Conservation (phyloP, 805 yeast genomes). For the Candida jianshihensis region DNA sequence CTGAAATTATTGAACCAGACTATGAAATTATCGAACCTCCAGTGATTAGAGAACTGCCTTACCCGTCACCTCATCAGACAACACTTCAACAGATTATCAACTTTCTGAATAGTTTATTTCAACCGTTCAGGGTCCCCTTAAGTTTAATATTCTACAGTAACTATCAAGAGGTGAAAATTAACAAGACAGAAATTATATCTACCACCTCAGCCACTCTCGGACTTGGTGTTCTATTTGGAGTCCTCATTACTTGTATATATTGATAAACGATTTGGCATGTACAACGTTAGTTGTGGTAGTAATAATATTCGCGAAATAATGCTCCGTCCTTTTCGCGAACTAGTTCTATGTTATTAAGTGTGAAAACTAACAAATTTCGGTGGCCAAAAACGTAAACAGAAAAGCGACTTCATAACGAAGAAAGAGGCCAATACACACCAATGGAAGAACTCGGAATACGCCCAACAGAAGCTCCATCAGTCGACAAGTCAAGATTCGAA, state of each 20-base stretch:
- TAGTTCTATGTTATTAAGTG: not conserved
- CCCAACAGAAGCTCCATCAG: conserved; percentile 24
- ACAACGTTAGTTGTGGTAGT: no score
- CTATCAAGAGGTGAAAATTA: not conserved
- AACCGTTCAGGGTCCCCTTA: conserved; percentile 11
- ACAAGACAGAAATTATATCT: conserved; percentile 2
- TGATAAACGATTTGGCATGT: not conserved
- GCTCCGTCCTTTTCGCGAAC: not conserved
- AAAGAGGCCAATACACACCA: not conserved
- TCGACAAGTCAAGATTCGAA: conserved; percentile 26
- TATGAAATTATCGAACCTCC: conserved; percentile 14
- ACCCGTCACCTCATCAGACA: conserved; percentile 2
- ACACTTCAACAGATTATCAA: not conserved
- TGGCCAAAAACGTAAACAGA: conserved; percentile 13
- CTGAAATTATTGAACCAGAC: conserved; percentile 16
- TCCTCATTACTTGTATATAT: conserved; percentile 2
- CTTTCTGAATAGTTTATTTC: not conserved
- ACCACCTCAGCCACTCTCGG: conserved; percentile 4
- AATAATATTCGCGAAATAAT: not conserved
- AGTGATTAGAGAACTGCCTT: conserved; percentile 9
- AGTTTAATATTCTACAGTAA: conserved; percentile 6
- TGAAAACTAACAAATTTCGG: conserved; percentile 3
- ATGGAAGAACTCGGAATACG: conserved; percentile 64
- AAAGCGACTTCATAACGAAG: not conserved
- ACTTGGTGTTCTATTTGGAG: conserved; percentile 8